Conservation (phyloP, 768 basidiomycete species). For the Cystofilobasidium ferigula region DNA sequence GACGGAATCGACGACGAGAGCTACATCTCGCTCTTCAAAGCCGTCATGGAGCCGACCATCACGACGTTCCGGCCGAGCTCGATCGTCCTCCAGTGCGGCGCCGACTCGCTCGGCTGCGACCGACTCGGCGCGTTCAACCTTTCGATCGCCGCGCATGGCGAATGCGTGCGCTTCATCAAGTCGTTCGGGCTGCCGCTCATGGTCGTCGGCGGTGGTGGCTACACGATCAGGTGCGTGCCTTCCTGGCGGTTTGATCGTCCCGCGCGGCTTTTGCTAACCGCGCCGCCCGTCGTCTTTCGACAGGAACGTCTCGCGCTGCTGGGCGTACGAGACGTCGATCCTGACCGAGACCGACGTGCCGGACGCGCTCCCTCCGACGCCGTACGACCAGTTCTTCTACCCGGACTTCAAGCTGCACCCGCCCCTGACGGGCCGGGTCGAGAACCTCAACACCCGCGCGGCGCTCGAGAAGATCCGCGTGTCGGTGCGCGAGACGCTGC, state of each 20-base stretch:
- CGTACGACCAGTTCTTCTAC: constrained; percentile 80
- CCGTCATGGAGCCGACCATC: constrained; percentile 88
- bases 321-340: constrained; percentile 95
- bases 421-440: constrained; percentile 76
- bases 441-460: constrained; percentile 78
- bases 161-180: constrained; percentile 94
- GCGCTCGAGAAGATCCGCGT: constrained; percentile 79
- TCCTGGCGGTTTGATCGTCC: too few relatives aligned
- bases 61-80: constrained; percentile 72
- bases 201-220: constrained; percentile 89
- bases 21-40: constrained; percentile 90
- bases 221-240: constrained; percentile 55
- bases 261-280: too few relatives aligned
- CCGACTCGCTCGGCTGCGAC: constrained; percentile 90
- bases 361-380: constrained; percentile 73
- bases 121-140: constrained; percentile 94
- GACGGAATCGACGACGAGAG: constrained; percentile 97
- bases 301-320: constrained; percentile 90
- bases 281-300: background rate
- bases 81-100: constrained; percentile 94
- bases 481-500: constrained; percentile 70
- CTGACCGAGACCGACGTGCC: constrained; percentile 72
- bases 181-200: constrained; percentile 82
- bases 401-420: constrained; percentile 91
- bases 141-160: constrained; percentile 92